Base-by-base conservation (phyloP, 2,329 filamentous ascomycete species). In the Kalaharituber pfeilii region DNA sequence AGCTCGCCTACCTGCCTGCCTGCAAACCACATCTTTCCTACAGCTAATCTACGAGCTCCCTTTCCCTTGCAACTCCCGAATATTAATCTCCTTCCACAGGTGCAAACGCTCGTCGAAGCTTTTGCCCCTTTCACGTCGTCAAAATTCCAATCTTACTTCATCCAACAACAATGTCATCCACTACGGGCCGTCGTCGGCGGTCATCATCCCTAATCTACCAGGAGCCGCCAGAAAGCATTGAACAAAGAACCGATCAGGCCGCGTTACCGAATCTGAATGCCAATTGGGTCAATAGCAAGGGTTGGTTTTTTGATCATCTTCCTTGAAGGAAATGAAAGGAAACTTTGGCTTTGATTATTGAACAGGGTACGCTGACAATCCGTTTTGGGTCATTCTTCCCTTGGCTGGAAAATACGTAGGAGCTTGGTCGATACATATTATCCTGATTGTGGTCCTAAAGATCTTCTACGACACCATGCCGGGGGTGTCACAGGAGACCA, bases 161-260 rank as follows among this genome's bases (percentile, higher is more conserved):
- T 51, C 58, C 57, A 47, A 51, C 55, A 55, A 54, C 67, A 70
- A 71, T 70, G 66, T 78, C 78, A 78, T 70, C 75, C 69, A 68
- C 79, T 64, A 77, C 81, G 25, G 82, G 80, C 63, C 78, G 89
- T 70, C 80, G 89, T 76, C 82, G 91, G 75, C 82, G 91, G 72
- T 96, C 91, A 70, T 95, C 89, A 74, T 96, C 89, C 72, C 81
- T 98, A 72, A 87, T 98, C 71, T 96, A 96, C 71, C 88, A 94
- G 67, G 91, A 98, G 70, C 91, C 91, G 53, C 81, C 83, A 57
- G 91, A 98, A 75, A 94, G 89, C 54, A 80, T 95, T 67, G 91
- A 98, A 75, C 91, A 95, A 72, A 86, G 94, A 70, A 95, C 84
- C 67, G 91, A 98, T 70, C 91, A 96, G 75, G 85, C 87, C 55